These are phyloP conservation scores for Collybia sordida DNA, from an alignment of 768 basidiomycete species.

Conservation along the genomic window DNA sequence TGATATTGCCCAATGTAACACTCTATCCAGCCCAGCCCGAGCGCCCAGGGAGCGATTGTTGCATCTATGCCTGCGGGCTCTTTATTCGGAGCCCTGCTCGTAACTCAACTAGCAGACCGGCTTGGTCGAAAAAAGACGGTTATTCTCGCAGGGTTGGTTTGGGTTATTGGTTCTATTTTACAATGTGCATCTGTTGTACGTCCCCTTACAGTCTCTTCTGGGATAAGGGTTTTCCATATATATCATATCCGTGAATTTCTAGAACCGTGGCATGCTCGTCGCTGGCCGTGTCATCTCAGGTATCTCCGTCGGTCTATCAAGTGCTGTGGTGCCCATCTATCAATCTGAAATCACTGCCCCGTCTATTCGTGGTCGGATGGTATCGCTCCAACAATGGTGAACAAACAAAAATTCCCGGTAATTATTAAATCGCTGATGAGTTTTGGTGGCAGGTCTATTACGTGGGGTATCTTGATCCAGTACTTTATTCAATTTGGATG, in stretches of 20 bases:
- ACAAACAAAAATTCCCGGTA: background rate
- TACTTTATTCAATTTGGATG: slow-evolving; percentile 78
- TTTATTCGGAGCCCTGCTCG: slow-evolving; percentile 62
- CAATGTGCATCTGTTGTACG: slow-evolving; percentile 59
- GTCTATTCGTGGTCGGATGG: slow-evolving; percentile 70
- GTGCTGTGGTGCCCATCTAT: slow-evolving; percentile 69
- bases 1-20: background rate
- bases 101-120: slow-evolving; percentile 61
- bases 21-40: slow-evolving; percentile 41
- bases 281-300: slow-evolving; percentile 69
- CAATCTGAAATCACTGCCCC: slow-evolving; percentile 77
- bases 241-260: background rate
- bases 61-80: slow-evolving; percentile 80
- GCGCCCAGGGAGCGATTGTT: slow-evolving; percentile 71
- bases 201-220: background rate
- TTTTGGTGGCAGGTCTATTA: slow-evolving; percentile 48
- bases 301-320: slow-evolving; percentile 64
- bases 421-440: background rate
- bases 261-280: slow-evolving; percentile 78
- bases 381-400: slow-evolving; percentile 75
- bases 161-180: slow-evolving; percentile 72
- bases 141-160: slow-evolving; percentile 65
- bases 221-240: too few relatives aligned
- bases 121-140: slow-evolving; percentile 67
- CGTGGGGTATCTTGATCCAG: slow-evolving; percentile 76